A percentile compares a stretch with the other conserved stretches of the same genome.
phyloP scores from a whole-genome alignment of 257 asterid genomes.

The Gentiana dahurica region DNA sequence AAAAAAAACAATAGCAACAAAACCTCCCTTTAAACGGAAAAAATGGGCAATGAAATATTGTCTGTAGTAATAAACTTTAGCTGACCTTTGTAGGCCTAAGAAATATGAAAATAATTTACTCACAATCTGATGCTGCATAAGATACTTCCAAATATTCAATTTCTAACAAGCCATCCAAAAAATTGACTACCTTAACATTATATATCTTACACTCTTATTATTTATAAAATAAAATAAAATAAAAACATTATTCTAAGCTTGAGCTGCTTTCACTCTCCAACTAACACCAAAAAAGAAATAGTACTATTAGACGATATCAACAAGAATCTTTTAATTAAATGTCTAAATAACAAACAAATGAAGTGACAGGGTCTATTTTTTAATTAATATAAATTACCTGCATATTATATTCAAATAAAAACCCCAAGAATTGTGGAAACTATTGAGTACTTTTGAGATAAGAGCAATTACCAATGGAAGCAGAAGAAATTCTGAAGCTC shows the following conservation, averaged over 20 bases:
- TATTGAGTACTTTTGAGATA: background rate
- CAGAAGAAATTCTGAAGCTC: slow-evolving; percentile 42
- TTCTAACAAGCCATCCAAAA: no score
- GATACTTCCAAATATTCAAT: no score
- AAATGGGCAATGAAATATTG: no score
- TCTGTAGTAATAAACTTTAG: no score
- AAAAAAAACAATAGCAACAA: no score
- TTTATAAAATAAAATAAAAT: no score
- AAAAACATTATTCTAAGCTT: background rate
- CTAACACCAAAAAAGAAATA: slow-evolving; percentile 2
- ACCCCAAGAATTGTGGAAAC: no score
- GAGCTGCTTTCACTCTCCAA: slow-evolving; percentile 4
- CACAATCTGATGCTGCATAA: no score
- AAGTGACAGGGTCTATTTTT: slow-evolving; percentile 3
- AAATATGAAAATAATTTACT: no score
- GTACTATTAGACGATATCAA: slow-evolving; percentile 1
- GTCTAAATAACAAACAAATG: background rate
- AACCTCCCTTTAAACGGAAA: no score
- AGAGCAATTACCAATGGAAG: slow-evolving; percentile 29
- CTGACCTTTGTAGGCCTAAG: no score
- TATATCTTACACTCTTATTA: background rate
- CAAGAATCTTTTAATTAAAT: background rate
- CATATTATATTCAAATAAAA: slow-evolving; percentile 8
- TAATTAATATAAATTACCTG: slow-evolving; percentile 6
- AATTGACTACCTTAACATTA: slow-evolving; percentile 5